These are phyloP conservation scores for Pseudogymnoascus sp. DNA, from an alignment of 2,329 filamentous ascomycete species.

Conservation along the genomic window DNA sequence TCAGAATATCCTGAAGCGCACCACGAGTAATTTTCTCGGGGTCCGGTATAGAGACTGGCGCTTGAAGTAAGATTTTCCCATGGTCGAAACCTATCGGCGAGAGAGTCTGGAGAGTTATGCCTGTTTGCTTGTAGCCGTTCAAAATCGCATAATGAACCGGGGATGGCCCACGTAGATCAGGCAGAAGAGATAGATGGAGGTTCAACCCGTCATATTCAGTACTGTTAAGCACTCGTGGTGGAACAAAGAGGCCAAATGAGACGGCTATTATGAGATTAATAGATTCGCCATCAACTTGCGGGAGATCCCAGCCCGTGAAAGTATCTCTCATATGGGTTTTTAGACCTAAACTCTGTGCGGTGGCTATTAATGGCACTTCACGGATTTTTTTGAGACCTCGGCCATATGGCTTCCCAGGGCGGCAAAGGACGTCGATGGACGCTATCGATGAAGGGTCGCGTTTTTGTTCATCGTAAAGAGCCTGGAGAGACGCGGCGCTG, in stretches of 20 bases:
- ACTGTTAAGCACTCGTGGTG: constrained; percentile 61
- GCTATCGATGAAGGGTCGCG: constrained; percentile 51
- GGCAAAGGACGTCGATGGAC: constrained; percentile 80
- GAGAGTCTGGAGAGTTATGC: constrained; percentile 82
- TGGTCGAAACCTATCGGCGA: constrained; percentile 71
- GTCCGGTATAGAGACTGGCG: constrained; percentile 49
- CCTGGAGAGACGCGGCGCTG: constrained; percentile 69
- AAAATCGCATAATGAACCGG: constrained; percentile 83
- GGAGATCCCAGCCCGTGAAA: constrained; percentile 75
- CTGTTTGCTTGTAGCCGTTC: constrained; percentile 52
- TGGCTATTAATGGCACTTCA: constrained; percentile 61
- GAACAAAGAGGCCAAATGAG: constrained; percentile 89
- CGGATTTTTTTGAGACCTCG: constrained; percentile 57
- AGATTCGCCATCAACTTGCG: constrained; percentile 36
- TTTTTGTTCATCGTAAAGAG: constrained; percentile 57
- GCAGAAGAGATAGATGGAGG: constrained; percentile 85
- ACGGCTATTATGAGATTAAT: constrained; percentile 84
- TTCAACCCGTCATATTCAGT: constrained; percentile 85
- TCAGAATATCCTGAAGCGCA: constrained; percentile 50
- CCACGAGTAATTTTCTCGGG: constrained; percentile 41
- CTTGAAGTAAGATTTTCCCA: constrained; percentile 66
- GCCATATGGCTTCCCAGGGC: constrained; percentile 71
- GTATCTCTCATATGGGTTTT: constrained; percentile 65
- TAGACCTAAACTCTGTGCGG: constrained; percentile 59
- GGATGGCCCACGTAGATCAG: constrained; percentile 78